phyloP scores from a whole-genome alignment of 805 yeast genomes.

The Sugiyamaella floridensis region DNA sequence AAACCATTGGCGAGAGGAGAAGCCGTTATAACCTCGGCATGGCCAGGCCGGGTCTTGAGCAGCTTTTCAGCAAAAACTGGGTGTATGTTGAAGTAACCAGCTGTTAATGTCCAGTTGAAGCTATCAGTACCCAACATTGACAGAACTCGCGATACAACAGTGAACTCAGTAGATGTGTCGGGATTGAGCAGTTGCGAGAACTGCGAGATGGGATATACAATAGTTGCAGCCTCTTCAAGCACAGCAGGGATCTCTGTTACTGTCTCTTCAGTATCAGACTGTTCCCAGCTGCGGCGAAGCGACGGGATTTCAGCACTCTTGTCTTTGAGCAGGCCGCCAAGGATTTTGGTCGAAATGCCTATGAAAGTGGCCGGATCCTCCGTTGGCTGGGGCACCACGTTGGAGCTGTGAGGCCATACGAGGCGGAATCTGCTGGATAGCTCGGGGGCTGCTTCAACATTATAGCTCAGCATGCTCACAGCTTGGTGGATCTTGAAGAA shows the following conservation, averaged over 20 bases:
- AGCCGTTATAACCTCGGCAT: conserved; percentile 77
- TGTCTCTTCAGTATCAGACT: conserved; percentile 15
- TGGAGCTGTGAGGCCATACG: conserved; percentile 67
- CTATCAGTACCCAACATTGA: conserved; percentile 48
- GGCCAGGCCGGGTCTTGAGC: conserved; percentile 45
- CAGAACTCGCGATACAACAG: conserved; percentile 55
- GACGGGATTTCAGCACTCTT: not conserved
- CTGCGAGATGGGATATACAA: conserved; percentile 87
- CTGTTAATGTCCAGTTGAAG: conserved; percentile 80
- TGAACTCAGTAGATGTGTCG: conserved; percentile 76
- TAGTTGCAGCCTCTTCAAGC: conserved; percentile 35
- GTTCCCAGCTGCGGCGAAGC: conserved; percentile 1
- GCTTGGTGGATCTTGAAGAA: conserved; percentile 65
- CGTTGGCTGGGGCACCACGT: conserved; percentile 55
- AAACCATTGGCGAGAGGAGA: conserved; percentile 93
- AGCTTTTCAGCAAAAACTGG: conserved; percentile 60
- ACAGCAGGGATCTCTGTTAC: conserved; percentile 14
- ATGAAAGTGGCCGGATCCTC: conserved; percentile 22
- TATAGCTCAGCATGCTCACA: conserved; percentile 64
- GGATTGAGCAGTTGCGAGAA: conserved; percentile 70
- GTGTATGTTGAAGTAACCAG: conserved; percentile 92
- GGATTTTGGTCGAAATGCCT: conserved; percentile 39
- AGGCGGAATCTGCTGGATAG: conserved; percentile 46
- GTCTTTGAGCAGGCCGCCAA: conserved; percentile 43
- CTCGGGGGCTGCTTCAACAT: conserved; percentile 39